phyloP scores from a whole-genome alignment of 306 rosid genomes.

The Vigna hirtella region DNA sequence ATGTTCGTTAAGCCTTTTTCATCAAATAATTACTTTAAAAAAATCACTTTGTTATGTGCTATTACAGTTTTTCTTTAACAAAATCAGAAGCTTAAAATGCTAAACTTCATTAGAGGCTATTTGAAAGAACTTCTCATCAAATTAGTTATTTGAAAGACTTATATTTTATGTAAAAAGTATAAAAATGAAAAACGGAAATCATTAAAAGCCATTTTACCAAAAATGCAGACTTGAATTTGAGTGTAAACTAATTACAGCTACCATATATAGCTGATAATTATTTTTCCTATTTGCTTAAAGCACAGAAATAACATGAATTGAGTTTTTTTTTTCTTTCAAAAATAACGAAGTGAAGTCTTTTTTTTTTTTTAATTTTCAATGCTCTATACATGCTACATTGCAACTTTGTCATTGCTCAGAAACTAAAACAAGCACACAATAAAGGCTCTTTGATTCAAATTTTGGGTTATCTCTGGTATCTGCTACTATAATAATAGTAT shows the following conservation, averaged over 20 bases:
- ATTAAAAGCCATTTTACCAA: slow-evolving; percentile 6
- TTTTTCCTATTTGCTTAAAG: not conserved
- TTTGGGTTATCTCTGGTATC: slow-evolving; percentile 1
- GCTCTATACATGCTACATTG: slow-evolving; percentile 1
- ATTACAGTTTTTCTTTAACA: too few relatives aligned
- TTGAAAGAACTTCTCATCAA: too few relatives aligned
- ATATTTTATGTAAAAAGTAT: not conserved
- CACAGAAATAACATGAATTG: not conserved
- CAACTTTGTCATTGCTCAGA: not conserved
- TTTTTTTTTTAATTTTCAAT: not conserved
- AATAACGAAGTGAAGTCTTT: not conserved
- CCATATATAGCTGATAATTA: too few relatives aligned
- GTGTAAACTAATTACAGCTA: not conserved
- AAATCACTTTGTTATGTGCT: too few relatives aligned
- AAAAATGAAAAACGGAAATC: not conserved
- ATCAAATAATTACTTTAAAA: too few relatives aligned
- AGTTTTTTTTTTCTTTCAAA: not conserved
- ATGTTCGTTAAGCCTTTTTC: too few relatives aligned
- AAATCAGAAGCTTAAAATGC: too few relatives aligned
- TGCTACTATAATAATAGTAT: not conserved
- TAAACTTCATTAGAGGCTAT: too few relatives aligned
- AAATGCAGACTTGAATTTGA: not conserved
- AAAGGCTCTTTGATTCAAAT: not conserved
- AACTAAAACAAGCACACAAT: not conserved
- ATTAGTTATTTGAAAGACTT: too few relatives aligned